Base-by-base conservation (phyloP, 2,329 filamentous ascomycete genomes). In the Aspergillus novofumigatus region DNA sequence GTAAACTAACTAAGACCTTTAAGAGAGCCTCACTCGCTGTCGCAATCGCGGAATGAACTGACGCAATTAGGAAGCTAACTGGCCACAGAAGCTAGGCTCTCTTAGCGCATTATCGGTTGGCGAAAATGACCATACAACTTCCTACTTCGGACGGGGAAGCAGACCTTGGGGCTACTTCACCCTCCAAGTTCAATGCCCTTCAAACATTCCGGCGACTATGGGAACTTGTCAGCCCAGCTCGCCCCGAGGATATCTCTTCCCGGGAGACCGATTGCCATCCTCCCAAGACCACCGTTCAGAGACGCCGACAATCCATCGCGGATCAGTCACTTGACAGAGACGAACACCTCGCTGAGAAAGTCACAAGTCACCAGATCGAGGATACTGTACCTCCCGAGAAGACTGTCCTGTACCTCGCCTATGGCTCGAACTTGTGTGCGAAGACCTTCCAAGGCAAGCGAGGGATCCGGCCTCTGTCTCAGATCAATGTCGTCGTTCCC, bases 391-490 rank as follows among this genome's bases (percentile, higher is more conserved):
- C 55, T 21, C 41, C 59, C n/a, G 59, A 69, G 38, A 60, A 78
- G 42, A 89, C 88, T 1, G 80, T 92, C 26, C 82, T 92, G 52
- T 93, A 93, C 72, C 84, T 93, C 23, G 93, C 92, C 10, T 97
- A 97, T 71, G 94, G 93, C 64, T 96, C 92, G 53, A 97, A 97
- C 72, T 83, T 97, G 60, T 86, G 83, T 59, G 85, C 87, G 14
- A 79, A 91, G 71, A 95, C 90, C 0, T 97, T 97, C 73, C 81
- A 87, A 50, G 90, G 89, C 57, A 79, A 75, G 58, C 87, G 93
- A 53, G 88, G 88, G 59, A 93, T 97, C 75, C 84, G 83, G 26
- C 94, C 94, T 0, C 67, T 97, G 14, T 91, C 90, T 42, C 84
- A 89, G 61, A 77, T 92, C 68, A 92, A 92, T 68, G 93, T 96